A percentile compares a stretch with the other conserved stretches of the same genome.
These are phyloP conservation scores for Ganoderma boninense DNA, from an alignment of 1,284 basidiomycete species.

Conservation along the genomic window DNA sequence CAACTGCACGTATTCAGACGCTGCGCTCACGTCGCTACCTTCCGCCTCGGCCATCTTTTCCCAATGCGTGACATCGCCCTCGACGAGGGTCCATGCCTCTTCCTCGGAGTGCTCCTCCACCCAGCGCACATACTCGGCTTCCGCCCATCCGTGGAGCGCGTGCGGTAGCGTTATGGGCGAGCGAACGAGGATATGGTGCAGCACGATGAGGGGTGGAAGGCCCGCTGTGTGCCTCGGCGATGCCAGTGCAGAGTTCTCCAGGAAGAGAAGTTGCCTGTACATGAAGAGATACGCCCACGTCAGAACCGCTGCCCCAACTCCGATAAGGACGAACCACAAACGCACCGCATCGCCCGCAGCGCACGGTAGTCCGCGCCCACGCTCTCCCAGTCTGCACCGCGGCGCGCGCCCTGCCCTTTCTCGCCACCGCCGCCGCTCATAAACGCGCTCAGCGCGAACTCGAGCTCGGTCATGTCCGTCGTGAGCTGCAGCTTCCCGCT, in stretches of 20 bases:
- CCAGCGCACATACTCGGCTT: constrained; percentile 92
- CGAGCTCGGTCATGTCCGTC: constrained; percentile 95
- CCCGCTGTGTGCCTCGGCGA: constrained; percentile 72
- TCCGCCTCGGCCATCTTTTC: constrained; percentile 70
- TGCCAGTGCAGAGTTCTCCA: constrained; percentile 77
- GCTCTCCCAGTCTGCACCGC: constrained; percentile 70
- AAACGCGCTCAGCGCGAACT: constrained; percentile 88
- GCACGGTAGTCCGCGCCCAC: constrained; percentile 85
- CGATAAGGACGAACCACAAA: constrained; percentile 21
- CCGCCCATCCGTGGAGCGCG: constrained; percentile 89
- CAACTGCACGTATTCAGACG: constrained; percentile 65
- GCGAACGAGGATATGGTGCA: constrained; percentile 93
- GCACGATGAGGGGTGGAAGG: constrained; percentile 83
- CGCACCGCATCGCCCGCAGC: constrained; percentile 82
- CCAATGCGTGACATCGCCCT: constrained; percentile 76
- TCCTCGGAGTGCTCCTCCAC: constrained; percentile 80
- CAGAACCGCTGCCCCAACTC: constrained; percentile 9
- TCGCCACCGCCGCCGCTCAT: constrained; percentile 53
- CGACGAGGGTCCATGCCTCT: constrained; percentile 77
- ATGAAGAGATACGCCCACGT: not conserved
- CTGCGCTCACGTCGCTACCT: constrained; percentile 51
- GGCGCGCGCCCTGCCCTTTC: constrained; percentile 58
- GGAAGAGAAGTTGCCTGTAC: constrained; percentile 84
- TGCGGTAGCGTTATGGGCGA: constrained; percentile 88
- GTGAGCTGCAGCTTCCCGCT: constrained; percentile 91